These are phyloP conservation scores for Apiospora aurea DNA, from an alignment of 2,329 filamentous ascomycete species.

Conservation along the genomic window DNA sequence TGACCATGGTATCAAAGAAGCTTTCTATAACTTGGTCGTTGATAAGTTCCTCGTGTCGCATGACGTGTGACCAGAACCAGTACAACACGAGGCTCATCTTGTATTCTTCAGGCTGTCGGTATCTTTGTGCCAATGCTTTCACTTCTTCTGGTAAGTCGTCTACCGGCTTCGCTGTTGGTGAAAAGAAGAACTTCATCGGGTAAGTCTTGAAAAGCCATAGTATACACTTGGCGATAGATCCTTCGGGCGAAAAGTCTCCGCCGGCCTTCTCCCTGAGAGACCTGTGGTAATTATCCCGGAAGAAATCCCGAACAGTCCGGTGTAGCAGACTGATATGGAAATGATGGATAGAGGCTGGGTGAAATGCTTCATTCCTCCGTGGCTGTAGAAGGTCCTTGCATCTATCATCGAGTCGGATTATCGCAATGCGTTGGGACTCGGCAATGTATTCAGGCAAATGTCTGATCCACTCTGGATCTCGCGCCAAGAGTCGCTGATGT, in stretches of 20 bases:
- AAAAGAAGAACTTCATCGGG: neutral
- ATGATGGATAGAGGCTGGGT: neutral
- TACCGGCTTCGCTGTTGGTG: neutral
- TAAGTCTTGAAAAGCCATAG: constrained; percentile 9
- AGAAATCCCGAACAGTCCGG: neutral
- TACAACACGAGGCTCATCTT: neutral
- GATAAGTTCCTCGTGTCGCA: neutral
- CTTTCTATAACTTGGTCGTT: neutral
- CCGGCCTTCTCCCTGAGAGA: neutral
- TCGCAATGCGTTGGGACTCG: neutral
- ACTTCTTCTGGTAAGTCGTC: neutral
- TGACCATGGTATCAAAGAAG: neutral
- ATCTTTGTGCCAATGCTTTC: neutral
- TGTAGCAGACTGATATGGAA: neutral
- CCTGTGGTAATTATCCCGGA: neutral
- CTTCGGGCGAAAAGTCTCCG: neutral
- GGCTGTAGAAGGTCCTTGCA: neutral
- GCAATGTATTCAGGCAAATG: neutral
- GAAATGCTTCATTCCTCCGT: neutral
- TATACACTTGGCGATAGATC: neutral
- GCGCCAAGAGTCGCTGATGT: neutral
- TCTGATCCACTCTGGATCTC: neutral
- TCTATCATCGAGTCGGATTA: neutral
- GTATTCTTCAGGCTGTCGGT: neutral
- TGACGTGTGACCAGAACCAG: neutral